Evolutionary conservation across 805 yeast species (phyloP).

Genomic region (Candida saitoana): DNA sequence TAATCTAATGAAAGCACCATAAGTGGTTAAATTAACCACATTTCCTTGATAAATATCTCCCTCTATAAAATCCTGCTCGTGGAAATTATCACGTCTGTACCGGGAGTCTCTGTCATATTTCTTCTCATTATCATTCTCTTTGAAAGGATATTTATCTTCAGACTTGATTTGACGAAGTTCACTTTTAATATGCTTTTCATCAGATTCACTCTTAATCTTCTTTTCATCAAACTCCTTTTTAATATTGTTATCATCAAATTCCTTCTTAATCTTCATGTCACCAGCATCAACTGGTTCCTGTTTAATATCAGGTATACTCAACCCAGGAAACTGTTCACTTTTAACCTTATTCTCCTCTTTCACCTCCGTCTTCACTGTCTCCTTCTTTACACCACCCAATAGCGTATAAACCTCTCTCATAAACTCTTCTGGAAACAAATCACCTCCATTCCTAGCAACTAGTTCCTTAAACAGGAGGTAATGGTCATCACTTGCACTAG

Average conservation of each 20-base stretch:
- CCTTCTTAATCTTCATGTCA: slow-evolving; percentile 1
- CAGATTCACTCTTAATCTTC: neutral
- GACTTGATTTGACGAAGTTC: slow-evolving; percentile 2
- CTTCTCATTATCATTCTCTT: neutral
- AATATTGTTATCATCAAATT: slow-evolving; percentile 7
- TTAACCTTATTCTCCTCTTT: neutral
- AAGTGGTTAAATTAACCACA: slow-evolving; percentile 56
- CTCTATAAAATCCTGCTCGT: neutral
- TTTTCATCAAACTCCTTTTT: neutral
- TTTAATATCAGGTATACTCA: slow-evolving; percentile 2
- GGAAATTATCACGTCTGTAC: neutral
- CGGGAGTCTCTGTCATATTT: neutral
- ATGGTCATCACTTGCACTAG: slow-evolving; percentile 1
- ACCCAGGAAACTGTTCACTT: slow-evolving; percentile 3
- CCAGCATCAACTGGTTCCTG: slow-evolving; percentile 8
- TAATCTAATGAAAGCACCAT: slow-evolving; percentile 76
- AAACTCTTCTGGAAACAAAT: slow-evolving; percentile 34
- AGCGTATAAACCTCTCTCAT: slow-evolving; percentile 18
- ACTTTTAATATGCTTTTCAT: neutral
- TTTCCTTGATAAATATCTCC: slow-evolving; percentile 57
- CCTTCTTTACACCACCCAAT: slow-evolving; percentile 1
- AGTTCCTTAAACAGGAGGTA: neutral
- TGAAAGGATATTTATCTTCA: too few relatives aligned
- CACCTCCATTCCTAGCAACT: slow-evolving; percentile 34
- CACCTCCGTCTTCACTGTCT: slow-evolving; percentile 4